Percentiles rank a stretch among this genome's conserved stretches.
phyloP scores from a whole-genome alignment of 1,284 basidiomycete genomes.

The Tilletia indica region DNA sequence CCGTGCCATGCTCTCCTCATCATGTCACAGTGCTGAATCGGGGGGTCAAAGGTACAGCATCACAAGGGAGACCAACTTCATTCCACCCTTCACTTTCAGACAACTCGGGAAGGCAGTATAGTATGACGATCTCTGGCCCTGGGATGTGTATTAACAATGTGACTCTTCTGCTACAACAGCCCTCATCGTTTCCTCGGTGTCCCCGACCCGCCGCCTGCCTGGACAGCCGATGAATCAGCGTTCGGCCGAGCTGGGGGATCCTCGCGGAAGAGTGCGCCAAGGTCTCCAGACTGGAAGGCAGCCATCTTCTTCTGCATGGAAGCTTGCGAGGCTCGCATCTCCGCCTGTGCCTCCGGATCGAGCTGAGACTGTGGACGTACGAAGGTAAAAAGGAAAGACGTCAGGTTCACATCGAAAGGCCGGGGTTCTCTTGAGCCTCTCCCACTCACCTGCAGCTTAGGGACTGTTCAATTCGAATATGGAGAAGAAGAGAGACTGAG shows the following conservation, averaged over 20 bases:
- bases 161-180: neutral
- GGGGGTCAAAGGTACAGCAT: no score
- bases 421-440: neutral
- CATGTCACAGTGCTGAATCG: no score
- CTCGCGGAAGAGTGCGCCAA: conserved; percentile 32
- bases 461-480: neutral
- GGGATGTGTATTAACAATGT: neutral
- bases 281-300: conserved; percentile 36
- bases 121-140: no score
- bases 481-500: neutral
- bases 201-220: neutral
- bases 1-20: no score
- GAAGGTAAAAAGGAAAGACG: neutral
- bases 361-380: conserved; percentile 32
- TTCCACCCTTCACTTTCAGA: no score
- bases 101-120: no score
- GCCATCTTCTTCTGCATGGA: conserved; percentile 38
- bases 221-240: neutral
- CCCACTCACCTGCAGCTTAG: neutral
- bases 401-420: conserved; percentile 6
- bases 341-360: conserved; percentile 37
- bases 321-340: conserved; percentile 32
- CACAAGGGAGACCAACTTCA: no score
- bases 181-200: neutral
- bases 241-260: conserved; percentile 16